Conservation (phyloP, 805 yeast species). For the Torulaspora microellipsoides region DNA sequence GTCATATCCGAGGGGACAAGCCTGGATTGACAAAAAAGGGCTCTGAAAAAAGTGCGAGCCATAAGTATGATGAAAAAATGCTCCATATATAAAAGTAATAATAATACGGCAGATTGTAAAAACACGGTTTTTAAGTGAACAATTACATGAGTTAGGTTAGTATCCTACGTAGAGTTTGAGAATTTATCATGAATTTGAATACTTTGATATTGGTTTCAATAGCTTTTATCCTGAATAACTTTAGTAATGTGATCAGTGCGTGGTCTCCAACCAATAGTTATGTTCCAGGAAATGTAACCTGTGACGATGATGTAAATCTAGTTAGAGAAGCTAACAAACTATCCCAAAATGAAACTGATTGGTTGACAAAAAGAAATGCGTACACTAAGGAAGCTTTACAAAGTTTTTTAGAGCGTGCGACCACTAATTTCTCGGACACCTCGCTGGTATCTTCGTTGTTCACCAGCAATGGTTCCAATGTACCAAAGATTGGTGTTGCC, state of each 20-base stretch:
- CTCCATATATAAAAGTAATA: too few relatives aligned
- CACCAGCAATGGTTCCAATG: constrained; percentile 14
- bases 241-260: constrained; percentile 14
- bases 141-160: too few relatives aligned
- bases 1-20: too few relatives aligned
- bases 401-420: constrained; percentile 23
- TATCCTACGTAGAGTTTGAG: neutral
- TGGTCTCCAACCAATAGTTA: constrained; percentile 58
- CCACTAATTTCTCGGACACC: constrained; percentile 19
- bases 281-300: constrained; percentile 55
- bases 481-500: constrained; percentile 50
- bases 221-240: constrained; percentile 1
- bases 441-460: constrained; percentile 22
- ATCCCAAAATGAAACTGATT: constrained; percentile 44
- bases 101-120: too few relatives aligned
- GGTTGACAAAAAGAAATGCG: constrained; percentile 48
- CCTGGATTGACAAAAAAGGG: too few relatives aligned
- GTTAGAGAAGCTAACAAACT: constrained; percentile 47
- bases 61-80: too few relatives aligned
- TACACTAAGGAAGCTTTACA: constrained; percentile 44
- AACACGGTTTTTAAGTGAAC: too few relatives aligned
- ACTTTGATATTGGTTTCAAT: constrained; percentile 3
- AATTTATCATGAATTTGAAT: neutral
- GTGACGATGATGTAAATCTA: constrained; percentile 43
- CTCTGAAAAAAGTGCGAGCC: too few relatives aligned